phyloP scores from a whole-genome alignment of 495 filamentous ascomycete genomes.

The Achaetomiella virescens region DNA sequence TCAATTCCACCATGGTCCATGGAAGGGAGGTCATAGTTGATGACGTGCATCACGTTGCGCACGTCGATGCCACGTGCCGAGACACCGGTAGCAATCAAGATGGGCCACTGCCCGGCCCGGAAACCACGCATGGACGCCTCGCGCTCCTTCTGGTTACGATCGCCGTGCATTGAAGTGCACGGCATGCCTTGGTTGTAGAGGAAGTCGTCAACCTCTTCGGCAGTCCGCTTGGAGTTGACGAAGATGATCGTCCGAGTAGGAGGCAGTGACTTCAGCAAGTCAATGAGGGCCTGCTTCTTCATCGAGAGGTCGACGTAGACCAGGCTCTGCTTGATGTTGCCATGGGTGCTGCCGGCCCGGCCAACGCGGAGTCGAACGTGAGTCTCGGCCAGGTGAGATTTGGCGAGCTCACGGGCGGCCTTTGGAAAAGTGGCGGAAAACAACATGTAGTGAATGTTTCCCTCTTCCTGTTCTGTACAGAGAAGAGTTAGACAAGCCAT shows the following conservation, averaged over 20 bases:
- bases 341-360: slow-evolving; percentile 70
- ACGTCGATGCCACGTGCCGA: slow-evolving; percentile 89
- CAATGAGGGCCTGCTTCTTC: slow-evolving; percentile 67
- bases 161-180: slow-evolving; percentile 76
- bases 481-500: slow-evolving; percentile 8
- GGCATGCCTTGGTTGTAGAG: slow-evolving; percentile 74
- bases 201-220: slow-evolving; percentile 80
- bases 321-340: slow-evolving; percentile 73
- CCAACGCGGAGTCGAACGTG: slow-evolving; percentile 78
- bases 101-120: slow-evolving; percentile 62
- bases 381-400: slow-evolving; percentile 60
- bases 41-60: slow-evolving; percentile 75
- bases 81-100: slow-evolving; percentile 80
- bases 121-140: slow-evolving; percentile 91
- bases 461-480: slow-evolving; percentile 66
- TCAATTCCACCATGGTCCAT: slow-evolving; percentile 72
- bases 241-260: slow-evolving; percentile 86
- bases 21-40: slow-evolving; percentile 85
- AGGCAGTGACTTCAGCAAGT: slow-evolving; percentile 59
- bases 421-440: slow-evolving; percentile 92
- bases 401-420: slow-evolving; percentile 65
- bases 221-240: slow-evolving; percentile 69
- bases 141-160: slow-evolving; percentile 84
- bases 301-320: slow-evolving; percentile 51
- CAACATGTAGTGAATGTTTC: slow-evolving; percentile 76